These are phyloP conservation scores for Aspergillus cavernicola DNA, from an alignment of 495 filamentous ascomycete genomes.

Conservation along the genomic window DNA sequence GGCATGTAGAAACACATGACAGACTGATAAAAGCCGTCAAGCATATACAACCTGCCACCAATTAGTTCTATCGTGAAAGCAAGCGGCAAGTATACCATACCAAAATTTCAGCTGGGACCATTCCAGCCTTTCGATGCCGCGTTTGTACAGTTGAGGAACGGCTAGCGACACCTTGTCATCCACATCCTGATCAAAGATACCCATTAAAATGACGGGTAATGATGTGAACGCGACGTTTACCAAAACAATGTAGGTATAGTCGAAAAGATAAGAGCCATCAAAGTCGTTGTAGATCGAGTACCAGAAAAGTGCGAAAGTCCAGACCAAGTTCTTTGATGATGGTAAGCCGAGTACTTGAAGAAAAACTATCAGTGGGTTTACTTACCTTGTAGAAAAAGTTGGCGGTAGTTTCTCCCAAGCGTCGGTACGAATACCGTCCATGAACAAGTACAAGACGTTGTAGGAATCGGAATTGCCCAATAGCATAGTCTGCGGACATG, in stretches of 20 bases:
- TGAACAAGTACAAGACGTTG: constrained; percentile 91
- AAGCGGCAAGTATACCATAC: constrained; percentile 45
- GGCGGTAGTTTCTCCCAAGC: constrained; percentile 87
- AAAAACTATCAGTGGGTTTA: not conserved
- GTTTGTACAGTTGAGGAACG: constrained; percentile 91
- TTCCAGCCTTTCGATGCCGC: constrained; percentile 94
- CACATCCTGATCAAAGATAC: constrained; percentile 96
- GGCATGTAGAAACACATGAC: constrained; percentile 90
- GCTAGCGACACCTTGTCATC: constrained; percentile 88
- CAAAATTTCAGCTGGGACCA: constrained; percentile 98
- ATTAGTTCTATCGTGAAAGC: constrained; percentile 17
- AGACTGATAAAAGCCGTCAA: constrained; percentile 92
- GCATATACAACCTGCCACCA: constrained; percentile 78
- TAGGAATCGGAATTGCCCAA: constrained; percentile 95
- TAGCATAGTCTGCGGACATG: constrained; percentile 98
- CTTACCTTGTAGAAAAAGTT: constrained; percentile 99
- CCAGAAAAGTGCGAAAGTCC: constrained; percentile 98
- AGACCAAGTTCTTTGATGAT: constrained; percentile 74
- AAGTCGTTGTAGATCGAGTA: constrained; percentile 94
- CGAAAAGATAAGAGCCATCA: constrained; percentile 93
- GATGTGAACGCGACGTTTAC: constrained; percentile 98
- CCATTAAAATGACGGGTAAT: constrained; percentile 91
- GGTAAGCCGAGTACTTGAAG: constrained; percentile 14
- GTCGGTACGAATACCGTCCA: constrained; percentile 92
- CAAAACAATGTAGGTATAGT: constrained; percentile 94